Base-by-base conservation (phyloP, 2,329 filamentous ascomycete species). In the Bretziella fagacearum region DNA sequence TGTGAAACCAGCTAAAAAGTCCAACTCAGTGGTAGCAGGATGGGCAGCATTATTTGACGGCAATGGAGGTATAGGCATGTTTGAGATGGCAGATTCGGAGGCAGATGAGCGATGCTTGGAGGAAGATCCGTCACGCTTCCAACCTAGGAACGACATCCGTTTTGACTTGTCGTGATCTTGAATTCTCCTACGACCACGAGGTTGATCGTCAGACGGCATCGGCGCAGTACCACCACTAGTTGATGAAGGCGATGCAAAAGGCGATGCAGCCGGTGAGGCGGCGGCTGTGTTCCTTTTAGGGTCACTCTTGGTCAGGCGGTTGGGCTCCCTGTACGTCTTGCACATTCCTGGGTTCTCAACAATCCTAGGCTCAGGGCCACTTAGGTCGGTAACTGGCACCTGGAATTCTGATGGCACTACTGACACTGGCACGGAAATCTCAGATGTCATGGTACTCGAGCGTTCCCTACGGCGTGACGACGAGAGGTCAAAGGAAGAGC, bases 291-390 rank as follows among this genome's bases (percentile, higher is more conserved):
- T 13, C 30, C 37, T 46, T 35, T 46, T 46, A 15, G 17, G 32
- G 22, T 37, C 30, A n/a, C 8, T n/a, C n/a, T n/a, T n/a, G n/a
- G n/a, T n/a, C n/a, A n/a, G n/a, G 6, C 3, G 27, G 11, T 11
- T 39, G 7, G 40, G 29, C 26, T 48, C 49, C 25, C 44, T 40
- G 18, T 47, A 41, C 6, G 39, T 13, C 45, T 36, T 39, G 20
- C 49, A 51, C 33, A 42, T 46, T 40, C 44, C 44, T 35, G 48
- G 48, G 18, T 44, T 48, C 37, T 51, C 41, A 13, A 51, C 26
- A 11, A 51, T 46, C 27, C 46, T 46, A n/a, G 46, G 46, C 15
- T 42, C 46, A 20, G 46, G 49, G 11, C 49, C 46, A 29, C 46
- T 48, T 22, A 48, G 36, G 25, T 48, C 49, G 10, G 46, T 51